Percentiles rank a stretch among this genome's conserved stretches.
These are phyloP conservation scores for Sporothrix pseudoabietina DNA, from an alignment of 2,329 filamentous ascomycete genomes.

Conservation along the genomic window DNA sequence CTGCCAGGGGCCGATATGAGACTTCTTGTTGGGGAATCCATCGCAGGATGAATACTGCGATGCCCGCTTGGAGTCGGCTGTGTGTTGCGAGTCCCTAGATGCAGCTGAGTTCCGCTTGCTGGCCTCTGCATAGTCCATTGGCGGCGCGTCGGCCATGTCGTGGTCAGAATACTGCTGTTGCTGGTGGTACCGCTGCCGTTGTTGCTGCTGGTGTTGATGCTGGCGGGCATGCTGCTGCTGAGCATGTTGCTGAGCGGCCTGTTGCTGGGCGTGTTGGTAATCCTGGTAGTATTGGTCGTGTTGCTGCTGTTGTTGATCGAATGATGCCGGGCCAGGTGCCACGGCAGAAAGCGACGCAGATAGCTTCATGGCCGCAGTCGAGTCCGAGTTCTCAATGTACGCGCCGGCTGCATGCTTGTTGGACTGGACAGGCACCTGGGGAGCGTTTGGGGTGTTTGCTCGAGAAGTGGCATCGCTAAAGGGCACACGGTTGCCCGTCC, in stretches of 20 bases:
- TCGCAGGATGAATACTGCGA: constrained; percentile 44
- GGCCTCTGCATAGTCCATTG: constrained; percentile 14
- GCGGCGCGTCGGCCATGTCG: constrained; percentile 19
- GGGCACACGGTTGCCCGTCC: constrained; percentile 37
- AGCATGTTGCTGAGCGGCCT: background rate
- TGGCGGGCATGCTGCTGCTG: constrained; percentile 21
- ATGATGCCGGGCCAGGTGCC: background rate
- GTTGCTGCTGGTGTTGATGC: constrained; percentile 16
- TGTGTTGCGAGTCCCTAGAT: constrained; percentile 40
- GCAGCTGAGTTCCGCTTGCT: constrained; percentile 41
- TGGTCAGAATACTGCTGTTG: constrained; percentile 18
- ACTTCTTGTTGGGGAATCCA: constrained; percentile 51
- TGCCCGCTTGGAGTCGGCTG: constrained; percentile 42
- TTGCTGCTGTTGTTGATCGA: constrained; percentile 16
- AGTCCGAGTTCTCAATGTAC: constrained; percentile 27
- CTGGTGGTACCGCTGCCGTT: constrained; percentile 13
- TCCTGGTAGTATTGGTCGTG: constrained; percentile 24
- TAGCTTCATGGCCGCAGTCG: background rate
- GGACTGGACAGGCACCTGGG: constrained; percentile 28
- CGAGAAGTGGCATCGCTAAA: constrained; percentile 40
- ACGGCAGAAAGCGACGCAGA: constrained; percentile 20
- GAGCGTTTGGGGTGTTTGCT: constrained; percentile 36
- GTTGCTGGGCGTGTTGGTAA: constrained; percentile 24
- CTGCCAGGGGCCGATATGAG: constrained; percentile 90
- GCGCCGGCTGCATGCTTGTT: constrained; percentile 27